Percentiles rank a stretch among this genome's conserved stretches.
phyloP scores from a whole-genome alignment of 2,329 filamentous ascomycete species.

The Clonostachys rhizophaga region DNA sequence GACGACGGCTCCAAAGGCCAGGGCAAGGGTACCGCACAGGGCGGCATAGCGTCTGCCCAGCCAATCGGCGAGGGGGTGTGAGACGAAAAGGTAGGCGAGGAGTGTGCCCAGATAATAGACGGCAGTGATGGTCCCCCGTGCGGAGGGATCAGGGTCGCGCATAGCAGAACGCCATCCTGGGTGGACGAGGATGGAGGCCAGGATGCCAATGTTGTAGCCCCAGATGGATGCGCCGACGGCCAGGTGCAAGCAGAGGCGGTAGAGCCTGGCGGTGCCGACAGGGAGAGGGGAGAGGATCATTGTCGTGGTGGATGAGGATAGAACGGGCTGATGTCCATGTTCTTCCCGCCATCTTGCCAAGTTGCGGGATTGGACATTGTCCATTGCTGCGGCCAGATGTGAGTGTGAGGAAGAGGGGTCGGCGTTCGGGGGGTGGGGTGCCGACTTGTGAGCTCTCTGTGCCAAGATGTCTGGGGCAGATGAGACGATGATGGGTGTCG shows the following conservation, averaged over 20 bases:
- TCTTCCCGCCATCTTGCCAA: too few relatives aligned
- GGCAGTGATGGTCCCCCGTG: constrained; percentile 47
- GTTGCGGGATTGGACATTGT: too few relatives aligned
- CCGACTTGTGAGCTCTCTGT: too few relatives aligned
- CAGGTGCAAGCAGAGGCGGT: constrained; percentile 44
- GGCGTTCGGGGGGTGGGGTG: too few relatives aligned
- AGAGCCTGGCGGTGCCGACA: constrained; percentile 22
- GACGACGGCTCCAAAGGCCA: constrained; percentile 42
- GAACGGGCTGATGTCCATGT: too few relatives aligned
- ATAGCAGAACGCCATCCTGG: constrained; percentile 46
- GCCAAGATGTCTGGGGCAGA: too few relatives aligned
- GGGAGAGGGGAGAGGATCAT: too few relatives aligned
- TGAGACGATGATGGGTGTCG: too few relatives aligned
- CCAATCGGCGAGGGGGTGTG: constrained; percentile 43
- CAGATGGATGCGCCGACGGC: constrained; percentile 51
- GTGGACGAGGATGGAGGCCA: constrained; percentile 51
- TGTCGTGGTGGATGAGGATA: too few relatives aligned
- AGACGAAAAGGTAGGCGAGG: constrained; percentile 48
- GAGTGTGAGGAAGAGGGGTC: too few relatives aligned
- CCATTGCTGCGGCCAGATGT: too few relatives aligned
- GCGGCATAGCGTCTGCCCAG: constrained; percentile 48
- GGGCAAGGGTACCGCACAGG: constrained; percentile 36
- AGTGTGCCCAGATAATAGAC: constrained; percentile 56
- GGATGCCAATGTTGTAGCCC: constrained; percentile 55
- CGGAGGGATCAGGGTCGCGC: constrained; percentile 33